A percentile compares a stretch with the other conserved stretches of the same genome.
Conservation (phyloP, 1,139 yeast genomes). For the Yamadazyma siamensis region DNA sequence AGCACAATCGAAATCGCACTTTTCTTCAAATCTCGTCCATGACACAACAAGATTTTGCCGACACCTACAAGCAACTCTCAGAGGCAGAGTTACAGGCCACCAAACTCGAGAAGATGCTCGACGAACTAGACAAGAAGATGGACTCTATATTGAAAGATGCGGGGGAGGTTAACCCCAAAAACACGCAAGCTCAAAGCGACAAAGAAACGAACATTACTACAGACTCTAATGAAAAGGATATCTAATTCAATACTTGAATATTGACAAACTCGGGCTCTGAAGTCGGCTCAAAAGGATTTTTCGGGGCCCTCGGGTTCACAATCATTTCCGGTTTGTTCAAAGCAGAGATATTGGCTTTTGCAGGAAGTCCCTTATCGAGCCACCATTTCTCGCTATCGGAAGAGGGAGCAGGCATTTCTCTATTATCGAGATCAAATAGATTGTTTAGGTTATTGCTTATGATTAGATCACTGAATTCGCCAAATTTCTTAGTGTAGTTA, state of each 20-base stretch:
- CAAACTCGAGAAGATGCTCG: slow-evolving; percentile 41
- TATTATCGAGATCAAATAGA: slow-evolving; percentile 24
- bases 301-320: slow-evolving; percentile 68
- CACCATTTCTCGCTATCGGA: slow-evolving; percentile 87
- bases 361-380: slow-evolving; percentile 75
- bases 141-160: slow-evolving; percentile 43
- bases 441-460: slow-evolving; percentile 25
- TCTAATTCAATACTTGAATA: too few relatives aligned
- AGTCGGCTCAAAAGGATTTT: slow-evolving; percentile 47
- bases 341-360: slow-evolving; percentile 56
- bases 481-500: slow-evolving; percentile 43
- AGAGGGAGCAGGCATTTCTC: slow-evolving; percentile 80
- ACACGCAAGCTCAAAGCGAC: slow-evolving; percentile 3
- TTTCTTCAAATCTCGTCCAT: too few relatives aligned
- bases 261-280: slow-evolving; percentile 30
- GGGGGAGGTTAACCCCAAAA: slow-evolving; percentile 17
- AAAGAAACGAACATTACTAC: slow-evolving; percentile 1
- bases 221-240: background rate
- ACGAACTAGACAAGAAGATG: slow-evolving; percentile 41
- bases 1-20: too few relatives aligned
- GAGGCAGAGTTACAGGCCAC: slow-evolving; percentile 46
- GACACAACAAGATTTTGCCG: slow-evolving; percentile 28
- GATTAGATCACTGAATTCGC: slow-evolving; percentile 42
- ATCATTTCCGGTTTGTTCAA: slow-evolving; percentile 33
- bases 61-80: slow-evolving; percentile 37